A percentile compares a stretch with the other conserved stretches of the same genome.
phyloP scores from a whole-genome alignment of 164 flowering plant genomes.

The grape (Vitis vinifera) region ASM3070453v1 NC_081820.1:26983001-26983500 shows the following conservation, averaged over 20 bases:
- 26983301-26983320: constrained; percentile 23
- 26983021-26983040: no score
- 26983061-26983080: no score
- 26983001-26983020: no score
- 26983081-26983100: no score
- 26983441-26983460: constrained; percentile 23
- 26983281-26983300: constrained; percentile 18
- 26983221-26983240: constrained; percentile 25
- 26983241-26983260: constrained; percentile 8
- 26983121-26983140: no score
- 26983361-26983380: constrained; percentile 23
- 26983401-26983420: constrained; percentile 15
- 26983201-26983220: constrained; percentile 49
- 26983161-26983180: background rate
- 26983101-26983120: no score
- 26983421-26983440: constrained; percentile 15
- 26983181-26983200: background rate
- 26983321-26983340: constrained; percentile 12
- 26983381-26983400: background rate
- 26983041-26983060: no score
- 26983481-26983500: constrained; percentile 28
- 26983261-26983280: constrained; percentile 15
- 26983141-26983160: no score
- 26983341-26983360: constrained; percentile 13
- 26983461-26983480: constrained; percentile 38